These are phyloP conservation scores for Yamadazyma sp. DNA, from an alignment of 1,139 yeast species.

Conservation along the genomic window DNA sequence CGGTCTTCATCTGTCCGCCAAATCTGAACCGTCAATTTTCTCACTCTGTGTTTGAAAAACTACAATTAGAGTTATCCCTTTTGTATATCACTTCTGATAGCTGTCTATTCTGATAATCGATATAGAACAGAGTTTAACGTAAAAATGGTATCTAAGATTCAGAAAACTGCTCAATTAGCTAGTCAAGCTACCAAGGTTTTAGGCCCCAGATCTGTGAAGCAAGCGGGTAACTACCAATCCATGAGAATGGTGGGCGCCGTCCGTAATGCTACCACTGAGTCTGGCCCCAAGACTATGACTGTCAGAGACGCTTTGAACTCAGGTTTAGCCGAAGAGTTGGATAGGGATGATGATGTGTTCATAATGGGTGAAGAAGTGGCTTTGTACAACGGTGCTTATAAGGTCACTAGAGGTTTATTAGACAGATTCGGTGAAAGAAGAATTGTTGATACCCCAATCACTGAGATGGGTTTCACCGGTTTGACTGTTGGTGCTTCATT, in stretches of 20 bases:
- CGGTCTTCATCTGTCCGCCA: constrained; percentile 17
- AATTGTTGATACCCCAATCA: constrained; percentile 95
- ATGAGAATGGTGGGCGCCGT: constrained; percentile 33
- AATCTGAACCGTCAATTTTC: constrained; percentile 2
- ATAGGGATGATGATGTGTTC: constrained; percentile 91
- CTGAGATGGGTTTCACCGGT: constrained; percentile 99
- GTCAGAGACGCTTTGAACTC: constrained; percentile 96
- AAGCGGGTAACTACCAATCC: constrained; percentile 35
- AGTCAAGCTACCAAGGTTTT: constrained; percentile 29
- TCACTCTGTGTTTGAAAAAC: constrained; percentile 1
- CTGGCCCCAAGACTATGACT: constrained; percentile 69
- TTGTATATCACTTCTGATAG: not conserved
- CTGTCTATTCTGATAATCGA: not conserved
- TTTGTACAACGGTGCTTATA: constrained; percentile 98
- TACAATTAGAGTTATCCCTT: not conserved
- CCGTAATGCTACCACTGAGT: constrained; percentile 48
- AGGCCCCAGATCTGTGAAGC: constrained; percentile 20
- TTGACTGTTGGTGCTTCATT: constrained; percentile 96
- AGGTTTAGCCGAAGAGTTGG: constrained; percentile 97
- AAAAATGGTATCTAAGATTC: constrained; percentile 34
- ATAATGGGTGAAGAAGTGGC: constrained; percentile 99
- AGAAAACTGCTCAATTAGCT: constrained; percentile 50
- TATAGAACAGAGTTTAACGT: not conserved
- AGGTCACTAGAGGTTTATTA: constrained; percentile 90
- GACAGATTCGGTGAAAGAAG: constrained; percentile 98